Base-by-base conservation (phyloP, 2,329 filamentous ascomycete species). In the Sporothrix sp. region DNA sequence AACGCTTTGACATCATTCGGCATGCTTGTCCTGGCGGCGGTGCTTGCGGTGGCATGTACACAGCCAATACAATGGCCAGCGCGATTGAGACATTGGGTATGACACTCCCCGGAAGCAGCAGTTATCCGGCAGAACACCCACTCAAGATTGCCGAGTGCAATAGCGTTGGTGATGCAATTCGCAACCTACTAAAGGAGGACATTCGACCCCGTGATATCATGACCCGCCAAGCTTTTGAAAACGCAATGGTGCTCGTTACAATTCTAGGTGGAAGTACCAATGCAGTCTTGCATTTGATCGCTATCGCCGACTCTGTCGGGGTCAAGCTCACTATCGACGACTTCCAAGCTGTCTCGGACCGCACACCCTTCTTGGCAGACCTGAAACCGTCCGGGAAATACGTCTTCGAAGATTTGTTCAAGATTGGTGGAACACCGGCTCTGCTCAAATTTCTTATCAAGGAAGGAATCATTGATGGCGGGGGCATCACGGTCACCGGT, bases 1-100 rank as follows among this genome's bases (percentile, higher is more conserved):
- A 91, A 70, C 84, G 93, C 48, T 95, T 89, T 66, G 93, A 97
- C 68, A 91, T 97, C 62, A 95, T 96, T 66, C 81, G 89, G 55
- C 75, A 97, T 64, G 90, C 93, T 38, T 96, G 90, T 67, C 87
- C 87, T 21, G 87, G 87, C 33, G 75, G 81, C 59, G 87, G 87
- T 59, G 87, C 87, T 11, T 94, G 87, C 61, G 87, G 87, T 65
- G 87, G 87, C 60, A 94, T 94, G 82, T 86, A 86, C 68, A 86
- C 82, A 3, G 82, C 82, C 50, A 86, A 86, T 68, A 86, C 82
- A 44, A 84, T 86, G 81, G 82, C 82, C n/a, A 79, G 78, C 9
- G 82, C 82, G 21, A 84, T 85, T 56, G 82, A 86, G 66, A 76
- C 78, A 5, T 77, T 87, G 68, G 82, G 82, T 50, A 83, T 91